These are phyloP conservation scores for Collybia mongolica DNA, from an alignment of 768 basidiomycete species.

Conservation along the genomic window DNA sequence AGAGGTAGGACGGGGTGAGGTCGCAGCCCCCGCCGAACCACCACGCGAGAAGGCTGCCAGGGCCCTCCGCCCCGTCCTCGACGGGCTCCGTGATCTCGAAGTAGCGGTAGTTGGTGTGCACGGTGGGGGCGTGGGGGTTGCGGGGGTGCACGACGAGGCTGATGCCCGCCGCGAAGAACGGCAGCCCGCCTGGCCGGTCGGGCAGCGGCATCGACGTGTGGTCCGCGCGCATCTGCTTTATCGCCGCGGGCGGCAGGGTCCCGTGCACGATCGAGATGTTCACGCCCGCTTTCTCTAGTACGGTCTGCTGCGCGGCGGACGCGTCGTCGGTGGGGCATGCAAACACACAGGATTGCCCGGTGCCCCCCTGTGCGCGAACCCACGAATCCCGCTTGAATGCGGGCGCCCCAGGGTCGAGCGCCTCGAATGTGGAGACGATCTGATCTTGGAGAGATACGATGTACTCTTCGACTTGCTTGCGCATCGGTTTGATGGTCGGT, in stretches of 20 bases:
- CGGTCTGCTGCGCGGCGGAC: conserved; percentile 30
- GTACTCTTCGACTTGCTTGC: conserved; percentile 73
- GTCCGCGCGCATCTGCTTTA: conserved; percentile 94
- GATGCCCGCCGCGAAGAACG: conserved; percentile 92
- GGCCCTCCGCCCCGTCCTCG: conserved; percentile 13
- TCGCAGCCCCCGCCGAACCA: conserved; percentile 99
- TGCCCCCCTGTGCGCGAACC: conserved; percentile 71
- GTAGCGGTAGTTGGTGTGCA: conserved; percentile 96
- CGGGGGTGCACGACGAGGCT: conserved; percentile 92
- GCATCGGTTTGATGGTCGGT: conserved; percentile 50
- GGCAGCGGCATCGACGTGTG: conserved; percentile 75
- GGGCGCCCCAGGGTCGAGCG: conserved; percentile 69
- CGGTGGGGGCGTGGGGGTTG: conserved; percentile 91
- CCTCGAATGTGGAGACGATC: conserved; percentile 77
- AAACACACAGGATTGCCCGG: conserved; percentile 84
- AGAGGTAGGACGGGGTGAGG: conserved; percentile 91
- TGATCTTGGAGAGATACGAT: conserved; percentile 73
- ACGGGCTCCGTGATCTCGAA: conserved; percentile 80
- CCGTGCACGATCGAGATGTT: conserved; percentile 94
- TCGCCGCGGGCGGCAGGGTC: conserved; percentile 80
- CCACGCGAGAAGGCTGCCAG: conserved; percentile 76
- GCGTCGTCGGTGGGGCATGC: conserved; percentile 42
- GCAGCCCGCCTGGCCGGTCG: conserved; percentile 61
- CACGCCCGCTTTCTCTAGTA: conserved; percentile 95
- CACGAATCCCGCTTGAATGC: conserved; percentile 82